Conservation (phyloP, 768 basidiomycete genomes). For the Naematelia aurantialba region DNA sequence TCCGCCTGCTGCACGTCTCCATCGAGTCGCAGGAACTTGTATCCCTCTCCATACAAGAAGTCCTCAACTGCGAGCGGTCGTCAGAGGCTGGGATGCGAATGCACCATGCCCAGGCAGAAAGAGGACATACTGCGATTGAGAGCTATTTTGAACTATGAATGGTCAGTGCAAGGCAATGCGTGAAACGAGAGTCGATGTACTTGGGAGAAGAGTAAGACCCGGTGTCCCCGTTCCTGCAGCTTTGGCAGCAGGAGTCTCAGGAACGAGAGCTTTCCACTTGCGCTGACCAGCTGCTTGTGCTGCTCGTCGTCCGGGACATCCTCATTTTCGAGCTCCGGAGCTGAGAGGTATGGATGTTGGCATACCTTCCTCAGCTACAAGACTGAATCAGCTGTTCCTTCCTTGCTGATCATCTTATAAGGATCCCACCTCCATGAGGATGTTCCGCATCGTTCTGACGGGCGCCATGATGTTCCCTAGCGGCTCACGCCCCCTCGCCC, state of each 20-base stretch:
- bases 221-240: slow-evolving; percentile 77
- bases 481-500: not conserved
- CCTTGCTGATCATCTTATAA: not conserved
- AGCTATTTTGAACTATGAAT: slow-evolving; percentile 72
- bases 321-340: slow-evolving; percentile 70
- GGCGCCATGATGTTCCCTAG: slow-evolving; percentile 22
- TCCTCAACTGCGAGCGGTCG: slow-evolving; percentile 62
- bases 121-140: slow-evolving; percentile 59
- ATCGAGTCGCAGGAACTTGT: slow-evolving; percentile 77
- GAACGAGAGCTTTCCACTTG: slow-evolving; percentile 77
- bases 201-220: slow-evolving; percentile 87
- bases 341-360: slow-evolving; percentile 87
- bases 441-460: slow-evolving; percentile 30
- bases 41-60: slow-evolving; percentile 74
- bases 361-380: slow-evolving; percentile 41
- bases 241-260: slow-evolving; percentile 75
- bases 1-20: slow-evolving; percentile 77
- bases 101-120: not conserved
- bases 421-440: slow-evolving; percentile 44
- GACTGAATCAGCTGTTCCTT: slow-evolving; percentile 11
- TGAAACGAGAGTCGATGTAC: slow-evolving; percentile 52
- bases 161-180: not conserved
- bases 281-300: slow-evolving; percentile 76
- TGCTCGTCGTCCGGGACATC: slow-evolving; percentile 59
- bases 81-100: not conserved